These are phyloP conservation scores for Barnettozyma wickerhamii DNA, from an alignment of 805 yeast genomes.

Conservation along the genomic window DNA sequence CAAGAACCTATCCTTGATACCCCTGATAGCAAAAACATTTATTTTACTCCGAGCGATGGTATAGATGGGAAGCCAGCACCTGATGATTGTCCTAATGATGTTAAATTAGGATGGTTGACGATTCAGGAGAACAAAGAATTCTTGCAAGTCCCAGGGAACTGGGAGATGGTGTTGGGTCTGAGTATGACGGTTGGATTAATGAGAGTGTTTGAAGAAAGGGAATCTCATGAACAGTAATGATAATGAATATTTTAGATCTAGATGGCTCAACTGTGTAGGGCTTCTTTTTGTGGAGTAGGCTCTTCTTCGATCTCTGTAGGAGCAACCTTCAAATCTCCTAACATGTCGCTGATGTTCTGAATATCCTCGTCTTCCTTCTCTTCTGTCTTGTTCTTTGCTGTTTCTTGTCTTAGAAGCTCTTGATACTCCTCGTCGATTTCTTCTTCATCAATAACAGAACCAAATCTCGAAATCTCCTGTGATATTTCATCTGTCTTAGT, in stretches of 20 bases:
- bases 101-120: conserved; percentile 63
- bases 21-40: no score
- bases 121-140: conserved; percentile 42
- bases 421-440: conserved; percentile 37
- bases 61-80: conserved; percentile 40
- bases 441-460: conserved; percentile 22
- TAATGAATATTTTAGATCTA: not conserved
- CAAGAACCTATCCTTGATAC: no score
- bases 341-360: conserved; percentile 20
- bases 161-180: conserved; percentile 50
- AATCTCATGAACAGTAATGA: not conserved
- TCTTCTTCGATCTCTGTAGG: conserved; percentile 11
- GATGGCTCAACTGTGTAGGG: conserved; percentile 4
- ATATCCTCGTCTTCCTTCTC: conserved; percentile 6
- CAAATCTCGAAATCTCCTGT: conserved; percentile 25
- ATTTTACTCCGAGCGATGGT: conserved; percentile 49
- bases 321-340: conserved; percentile 23
- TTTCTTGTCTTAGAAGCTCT: conserved; percentile 22
- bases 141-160: conserved; percentile 38
- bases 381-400: not conserved
- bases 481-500: conserved; percentile 36
- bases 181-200: conserved; percentile 50
- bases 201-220: conserved; percentile 24
- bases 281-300: conserved; percentile 1
- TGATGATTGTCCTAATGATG: conserved; percentile 59